Conservation (phyloP, 306 rosid genomes). For the Cucumis sativus region DNA sequence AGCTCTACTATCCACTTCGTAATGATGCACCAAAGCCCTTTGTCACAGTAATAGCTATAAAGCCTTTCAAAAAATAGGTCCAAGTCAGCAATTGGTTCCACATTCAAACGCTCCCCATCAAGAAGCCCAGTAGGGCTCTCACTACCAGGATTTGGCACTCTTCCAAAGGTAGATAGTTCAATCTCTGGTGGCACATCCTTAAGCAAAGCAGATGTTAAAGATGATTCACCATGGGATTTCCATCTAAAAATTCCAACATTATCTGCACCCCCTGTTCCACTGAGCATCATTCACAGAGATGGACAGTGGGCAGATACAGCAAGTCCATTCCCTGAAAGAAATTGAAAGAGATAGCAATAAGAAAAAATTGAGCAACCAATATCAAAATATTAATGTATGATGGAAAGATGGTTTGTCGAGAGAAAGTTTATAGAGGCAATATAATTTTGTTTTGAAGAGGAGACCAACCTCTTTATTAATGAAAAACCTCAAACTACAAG, state of each 20-base stretch:
- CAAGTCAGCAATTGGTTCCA: conserved; percentile 75
- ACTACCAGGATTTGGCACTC: conserved; percentile 54
- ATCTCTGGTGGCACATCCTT: conserved; percentile 51
- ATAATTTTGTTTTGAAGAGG: not conserved
- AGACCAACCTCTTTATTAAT: too few species aligned
- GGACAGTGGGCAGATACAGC: conserved; percentile 35
- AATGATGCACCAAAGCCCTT: conserved; percentile 91
- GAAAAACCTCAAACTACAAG: too few species aligned
- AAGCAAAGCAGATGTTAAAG: conserved; percentile 43
- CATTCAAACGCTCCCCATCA: conserved; percentile 59
- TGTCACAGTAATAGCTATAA: conserved; percentile 76
- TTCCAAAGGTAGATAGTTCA: conserved; percentile 56
- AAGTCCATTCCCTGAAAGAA: conserved; percentile 52
- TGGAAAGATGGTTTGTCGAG: not conserved
- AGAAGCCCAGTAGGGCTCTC: conserved; percentile 90
- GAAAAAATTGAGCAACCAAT: not conserved
- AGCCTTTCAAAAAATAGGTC: conserved; percentile 92
- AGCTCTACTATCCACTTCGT: conserved; percentile 90
- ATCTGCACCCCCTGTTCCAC: conserved; percentile 34
- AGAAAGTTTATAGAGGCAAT: not conserved
- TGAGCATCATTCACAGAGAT: conserved; percentile 69
- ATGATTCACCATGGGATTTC: conserved; percentile 43
- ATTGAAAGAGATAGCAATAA: not conserved
- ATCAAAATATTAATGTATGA: not conserved
- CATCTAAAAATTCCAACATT: conserved; percentile 38